phyloP scores from a whole-genome alignment of 2,329 filamentous ascomycete genomes.

The Penicillium sp. region DNA sequence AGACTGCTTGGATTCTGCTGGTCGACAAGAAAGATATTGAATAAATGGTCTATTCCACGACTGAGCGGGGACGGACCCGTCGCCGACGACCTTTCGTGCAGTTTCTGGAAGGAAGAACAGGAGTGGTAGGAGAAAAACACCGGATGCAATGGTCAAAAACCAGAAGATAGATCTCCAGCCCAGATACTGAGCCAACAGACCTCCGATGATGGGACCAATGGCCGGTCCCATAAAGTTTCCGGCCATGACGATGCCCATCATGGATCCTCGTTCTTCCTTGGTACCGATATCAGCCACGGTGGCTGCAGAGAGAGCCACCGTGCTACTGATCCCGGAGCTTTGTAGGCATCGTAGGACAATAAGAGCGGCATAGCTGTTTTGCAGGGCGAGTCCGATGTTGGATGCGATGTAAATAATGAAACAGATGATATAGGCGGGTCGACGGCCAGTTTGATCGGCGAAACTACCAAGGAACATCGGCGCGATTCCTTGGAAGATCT shows the following conservation, averaged over 20 bases:
- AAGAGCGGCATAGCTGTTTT: slow-evolving; percentile 31
- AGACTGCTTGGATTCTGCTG: too few relatives aligned
- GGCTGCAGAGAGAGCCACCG: slow-evolving; percentile 64
- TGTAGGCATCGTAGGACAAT: slow-evolving; percentile 37
- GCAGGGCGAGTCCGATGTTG: slow-evolving; percentile 36
- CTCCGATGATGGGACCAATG: slow-evolving; percentile 58
- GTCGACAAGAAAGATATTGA: background rate
- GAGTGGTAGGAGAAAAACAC: slow-evolving; percentile 47
- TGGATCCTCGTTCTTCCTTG: slow-evolving; percentile 63
- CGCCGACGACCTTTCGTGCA: slow-evolving; percentile 35
- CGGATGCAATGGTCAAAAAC: slow-evolving; percentile 55
- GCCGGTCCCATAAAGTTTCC: slow-evolving; percentile 49
- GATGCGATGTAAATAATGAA: slow-evolving; percentile 43
- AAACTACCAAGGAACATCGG: slow-evolving; percentile 55
- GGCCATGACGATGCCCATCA: slow-evolving; percentile 61
- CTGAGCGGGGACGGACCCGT: slow-evolving; percentile 27
- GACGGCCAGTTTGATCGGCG: slow-evolving; percentile 54
- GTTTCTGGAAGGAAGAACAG: slow-evolving; percentile 53
- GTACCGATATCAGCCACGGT: slow-evolving; percentile 67
- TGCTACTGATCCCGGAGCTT: slow-evolving; percentile 54
- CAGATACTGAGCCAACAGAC: slow-evolving; percentile 56
- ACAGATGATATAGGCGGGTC: slow-evolving; percentile 56
- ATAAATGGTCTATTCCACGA: slow-evolving; percentile 21
- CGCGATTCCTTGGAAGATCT: slow-evolving; percentile 56
- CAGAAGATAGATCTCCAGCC: slow-evolving; percentile 66